phyloP scores from a whole-genome alignment of 192 early-diverging fungal species.

The Podila horticola region DNA sequence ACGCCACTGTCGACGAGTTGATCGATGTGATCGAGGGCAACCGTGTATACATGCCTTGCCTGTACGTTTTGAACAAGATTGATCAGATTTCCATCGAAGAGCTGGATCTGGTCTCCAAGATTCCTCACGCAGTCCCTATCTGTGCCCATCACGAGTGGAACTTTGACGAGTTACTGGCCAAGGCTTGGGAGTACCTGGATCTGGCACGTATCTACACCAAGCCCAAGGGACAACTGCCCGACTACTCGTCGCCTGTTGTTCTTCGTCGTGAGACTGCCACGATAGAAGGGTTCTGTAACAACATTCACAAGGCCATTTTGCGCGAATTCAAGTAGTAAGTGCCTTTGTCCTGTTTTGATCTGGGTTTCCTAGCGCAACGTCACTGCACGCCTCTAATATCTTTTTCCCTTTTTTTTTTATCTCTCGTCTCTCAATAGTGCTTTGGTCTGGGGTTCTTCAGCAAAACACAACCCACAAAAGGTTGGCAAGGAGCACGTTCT shows the following conservation, averaged over 20 bases:
- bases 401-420: not conserved
- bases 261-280: conserved; percentile 73
- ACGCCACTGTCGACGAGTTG: conserved; percentile 93
- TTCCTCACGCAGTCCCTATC: conserved; percentile 92
- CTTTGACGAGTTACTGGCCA: conserved; percentile 96
- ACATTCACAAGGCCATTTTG: conserved; percentile 94
- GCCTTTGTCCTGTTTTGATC: not conserved
- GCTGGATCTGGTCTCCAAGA: conserved; percentile 95
- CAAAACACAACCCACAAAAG: conserved; percentile 98
- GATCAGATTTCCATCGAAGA: conserved; percentile 97
- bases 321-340: conserved; percentile 88
- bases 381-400: not conserved
- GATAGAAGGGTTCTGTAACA: conserved; percentile 95
- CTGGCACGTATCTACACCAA: conserved; percentile 72
- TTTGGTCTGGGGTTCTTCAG: conserved; percentile 94
- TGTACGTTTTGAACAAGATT: conserved; percentile 99
- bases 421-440: conserved; percentile 59
- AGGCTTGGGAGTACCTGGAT: conserved; percentile 73
- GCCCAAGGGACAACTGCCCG: conserved; percentile 95
- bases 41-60: conserved; percentile 93
- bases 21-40: conserved; percentile 98
- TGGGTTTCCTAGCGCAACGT: not conserved
- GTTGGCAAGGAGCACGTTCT: conserved; percentile 94
- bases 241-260: conserved; percentile 95
- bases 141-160: conserved; percentile 90